Evolutionary conservation across 768 basidiomycete genomes (phyloP), one percentile per base, ranked within the genome.

Genomic region (Cystofilobasidium ferigula): DNA sequence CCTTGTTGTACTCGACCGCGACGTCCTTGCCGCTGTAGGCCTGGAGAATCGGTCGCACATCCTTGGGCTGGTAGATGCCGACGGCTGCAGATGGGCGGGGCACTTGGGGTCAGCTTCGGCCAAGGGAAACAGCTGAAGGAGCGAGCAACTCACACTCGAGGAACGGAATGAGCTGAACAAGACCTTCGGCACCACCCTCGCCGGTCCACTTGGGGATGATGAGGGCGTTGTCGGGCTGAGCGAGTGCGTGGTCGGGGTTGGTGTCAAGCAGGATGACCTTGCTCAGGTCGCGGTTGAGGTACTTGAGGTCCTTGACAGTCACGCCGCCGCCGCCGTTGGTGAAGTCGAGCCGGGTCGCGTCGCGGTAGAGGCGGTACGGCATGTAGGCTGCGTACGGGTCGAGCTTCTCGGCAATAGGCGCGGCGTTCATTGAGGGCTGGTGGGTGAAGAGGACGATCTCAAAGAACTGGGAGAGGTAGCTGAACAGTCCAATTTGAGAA

Each of bases 401-500:
- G 42, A 99, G 82, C 79, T 95, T 90, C 73, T 97, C 91, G 34
- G 94, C 78, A 61, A 97, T 82, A 22, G 91, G 90, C 30, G 81
- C 77, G 6, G 89, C 94, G 68, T 89, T 93, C 76, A 94, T 97
- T 72, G 82, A 80, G 63, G 88, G 83, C 77, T 94, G 90, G 22
- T 85, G 82, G 13, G 93, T 98, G 78, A 98, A 99, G 62, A 99
- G 80, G 38, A 98, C 94, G 64, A 98, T 84, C 79, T 99, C 95
- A 75, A 91, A 99, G 79, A 98, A 99, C 73, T 97, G 94, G 0
- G 91, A 89, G 57, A 99, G 83, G 75, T 99, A 99, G 32, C 64
- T 66, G 38, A 7, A 32, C 24, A 24, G 20, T 2, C n/a, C n/a
- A n/a, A n/a, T n/a, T n/a, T n/a, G n/a, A n/a, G n/a, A n/a, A n/a